Base-by-base conservation (phyloP, 2,329 filamentous ascomycete species). In the Talaromyces atroroseus region DNA sequence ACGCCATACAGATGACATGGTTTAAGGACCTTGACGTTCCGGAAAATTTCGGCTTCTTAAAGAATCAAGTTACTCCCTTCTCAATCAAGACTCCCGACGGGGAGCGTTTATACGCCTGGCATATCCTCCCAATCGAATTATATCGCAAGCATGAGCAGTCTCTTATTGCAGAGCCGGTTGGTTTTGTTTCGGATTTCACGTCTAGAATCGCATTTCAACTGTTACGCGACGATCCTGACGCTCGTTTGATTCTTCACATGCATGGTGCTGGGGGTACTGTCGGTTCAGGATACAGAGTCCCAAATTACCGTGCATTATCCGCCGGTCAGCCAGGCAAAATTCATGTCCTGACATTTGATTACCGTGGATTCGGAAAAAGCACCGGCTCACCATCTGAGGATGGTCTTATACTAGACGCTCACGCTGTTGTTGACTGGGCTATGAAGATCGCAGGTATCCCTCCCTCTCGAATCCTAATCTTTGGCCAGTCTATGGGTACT, bases 11-110 rank as follows among this genome's bases (percentile, higher is more conserved):
- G 60, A 87, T 86, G 3, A 78, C 82, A 2, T 83, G 81, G 69
- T 91, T 84, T 81, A 79, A 87, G 62, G 83, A 95, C 68, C 71
- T 91, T 46, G 83, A 90, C 60, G 79, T 85, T 58, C 89, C 91
- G 0, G 88, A 95, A 68, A 81, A 82, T 62, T 95, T 91, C 79
- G 92, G 92, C 0, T 96, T 96, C 71, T 84, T 89, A 92, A 88
- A 84, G 67, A 90, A 91, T 63, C 92, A 97, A 74, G 87, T 95
- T 2, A 91, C 89, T 3, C 88, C 92, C 0, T 96, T 96, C 70
- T 84, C 82, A 47, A 74, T 96, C 38, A 75, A 74, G 2, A 94
- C 90, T 0, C 77, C 83, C 1, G 92, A 96, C 68, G 83, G 84
- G 34, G 86, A 92, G 70, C 83, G 77, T 2, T 75, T 96, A 18